Percentiles rank a stretch among this genome's conserved stretches.
These are phyloP conservation scores for Nakazawaea populi DNA, from an alignment of 805 yeast species.

Conservation along the genomic window DNA sequence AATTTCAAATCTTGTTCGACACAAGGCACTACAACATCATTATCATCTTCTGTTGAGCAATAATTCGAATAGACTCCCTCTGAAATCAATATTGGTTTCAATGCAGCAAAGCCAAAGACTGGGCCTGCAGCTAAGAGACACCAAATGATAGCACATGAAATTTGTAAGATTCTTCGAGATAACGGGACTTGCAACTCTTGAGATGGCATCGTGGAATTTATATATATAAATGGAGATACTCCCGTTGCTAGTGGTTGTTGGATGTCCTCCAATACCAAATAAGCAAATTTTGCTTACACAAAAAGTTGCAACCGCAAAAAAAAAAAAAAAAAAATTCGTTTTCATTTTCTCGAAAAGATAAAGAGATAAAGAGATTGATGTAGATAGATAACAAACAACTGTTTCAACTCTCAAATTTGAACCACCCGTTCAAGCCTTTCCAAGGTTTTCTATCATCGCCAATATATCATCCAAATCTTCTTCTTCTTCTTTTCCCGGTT, in stretches of 20 bases:
- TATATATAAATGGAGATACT: neutral
- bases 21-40: constrained; percentile 33
- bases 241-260: too few relatives aligned
- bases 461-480: constrained; percentile 20
- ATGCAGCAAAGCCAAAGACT: constrained; percentile 92
- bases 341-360: too few relatives aligned
- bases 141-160: constrained; percentile 75
- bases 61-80: constrained; percentile 70
- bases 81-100: constrained; percentile 71
- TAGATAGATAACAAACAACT: too few relatives aligned
- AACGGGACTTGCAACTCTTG: constrained; percentile 13
- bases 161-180: constrained; percentile 40
- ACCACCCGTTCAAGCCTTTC: constrained; percentile 16
- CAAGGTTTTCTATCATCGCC: constrained; percentile 23
- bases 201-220: constrained; percentile 1
- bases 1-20: constrained; percentile 75
- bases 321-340: too few relatives aligned
- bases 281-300: too few relatives aligned
- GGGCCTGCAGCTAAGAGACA: constrained; percentile 91
- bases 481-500: neutral
- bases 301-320: too few relatives aligned
- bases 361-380: too few relatives aligned
- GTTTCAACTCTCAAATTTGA: too few relatives aligned
- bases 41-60: neutral
- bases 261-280: too few relatives aligned